These are phyloP conservation scores for Fusarium phyllophilum DNA, from an alignment of 2,329 filamentous ascomycete genomes.

Conservation along the genomic window DNA sequence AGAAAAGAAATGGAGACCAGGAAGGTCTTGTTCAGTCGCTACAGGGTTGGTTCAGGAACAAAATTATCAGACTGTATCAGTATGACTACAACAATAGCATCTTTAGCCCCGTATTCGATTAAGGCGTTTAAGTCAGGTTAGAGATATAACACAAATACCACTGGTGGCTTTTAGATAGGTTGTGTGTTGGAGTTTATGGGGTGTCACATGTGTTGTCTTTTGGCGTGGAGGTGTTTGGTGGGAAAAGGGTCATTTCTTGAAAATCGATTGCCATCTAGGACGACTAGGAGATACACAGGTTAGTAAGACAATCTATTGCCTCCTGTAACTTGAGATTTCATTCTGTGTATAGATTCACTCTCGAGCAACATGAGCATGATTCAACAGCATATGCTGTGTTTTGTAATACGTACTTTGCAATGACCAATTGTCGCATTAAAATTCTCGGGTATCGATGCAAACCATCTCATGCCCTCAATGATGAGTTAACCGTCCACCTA, in stretches of 20 bases:
- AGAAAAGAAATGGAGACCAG: slow-evolving; percentile 2
- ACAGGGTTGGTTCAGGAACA: slow-evolving; percentile 1
- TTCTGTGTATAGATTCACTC: not conserved
- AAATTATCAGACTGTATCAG: slow-evolving; percentile 31
- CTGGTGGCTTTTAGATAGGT: not conserved
- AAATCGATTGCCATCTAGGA: not conserved
- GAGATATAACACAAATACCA: not conserved
- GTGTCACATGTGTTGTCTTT: not conserved
- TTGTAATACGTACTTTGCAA: not conserved
- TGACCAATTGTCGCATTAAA: slow-evolving; percentile 12
- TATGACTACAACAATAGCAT: slow-evolving; percentile 17
- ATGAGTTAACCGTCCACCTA: slow-evolving; percentile 6
- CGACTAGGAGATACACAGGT: not conserved
- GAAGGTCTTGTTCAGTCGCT: slow-evolving; percentile 32
- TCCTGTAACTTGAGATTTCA: not conserved
- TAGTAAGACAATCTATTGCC: not conserved
- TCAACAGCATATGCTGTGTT: not conserved
- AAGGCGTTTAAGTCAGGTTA: not conserved
- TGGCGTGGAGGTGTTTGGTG: not conserved
- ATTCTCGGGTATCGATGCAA: slow-evolving; percentile 36
- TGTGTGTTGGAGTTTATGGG: not conserved
- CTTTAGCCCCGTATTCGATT: not conserved
- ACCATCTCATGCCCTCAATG: slow-evolving; percentile 19
- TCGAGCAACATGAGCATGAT: not conserved
- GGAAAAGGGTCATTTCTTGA: not conserved